phyloP scores from a whole-genome alignment of 2,329 filamentous ascomycete species.

The Talaromyces albobiverticillius region DNA sequence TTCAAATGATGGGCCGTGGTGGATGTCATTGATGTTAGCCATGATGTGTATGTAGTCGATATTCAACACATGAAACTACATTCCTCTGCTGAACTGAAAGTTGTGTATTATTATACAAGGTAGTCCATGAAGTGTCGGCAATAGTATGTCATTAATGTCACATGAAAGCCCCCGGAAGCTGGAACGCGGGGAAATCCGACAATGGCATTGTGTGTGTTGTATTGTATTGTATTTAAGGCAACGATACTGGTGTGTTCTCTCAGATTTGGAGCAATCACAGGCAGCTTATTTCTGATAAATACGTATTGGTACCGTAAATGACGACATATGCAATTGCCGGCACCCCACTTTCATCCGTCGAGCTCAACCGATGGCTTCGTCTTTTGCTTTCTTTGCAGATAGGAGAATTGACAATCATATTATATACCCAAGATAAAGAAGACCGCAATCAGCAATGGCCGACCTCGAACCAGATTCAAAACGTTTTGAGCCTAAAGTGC shows the following conservation, averaged over 20 bases:
- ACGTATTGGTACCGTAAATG: not conserved
- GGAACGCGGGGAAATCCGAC: not conserved
- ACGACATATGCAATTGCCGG: not conserved
- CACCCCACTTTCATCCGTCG: conserved; percentile 25
- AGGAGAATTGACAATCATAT: too few relatives aligned
- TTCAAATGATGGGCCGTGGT: not conserved
- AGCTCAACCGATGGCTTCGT: conserved; percentile 13
- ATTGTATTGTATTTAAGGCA: too few relatives aligned
- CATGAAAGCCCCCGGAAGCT: conserved; percentile 4
- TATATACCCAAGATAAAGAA: too few relatives aligned
- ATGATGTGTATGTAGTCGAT: too few relatives aligned
- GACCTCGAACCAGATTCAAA: conserved; percentile 30
- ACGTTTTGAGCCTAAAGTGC: conserved; percentile 40
- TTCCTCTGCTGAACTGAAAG: too few relatives aligned
- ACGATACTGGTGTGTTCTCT: not conserved
- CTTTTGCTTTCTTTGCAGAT: not conserved
- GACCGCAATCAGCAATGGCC: conserved; percentile 23
- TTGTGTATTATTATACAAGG: too few relatives aligned
- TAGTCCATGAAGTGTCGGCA: too few relatives aligned
- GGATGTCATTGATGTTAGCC: not conserved
- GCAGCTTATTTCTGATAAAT: not conserved
- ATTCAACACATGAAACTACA: too few relatives aligned
- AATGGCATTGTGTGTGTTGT: not conserved
- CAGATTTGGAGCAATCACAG: not conserved
- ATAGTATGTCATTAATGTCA: not conserved